Evolutionary conservation across 2,329 filamentous ascomycete species (phyloP), one percentile per base, ranked within the genome.

Genomic region (Beauveria varroae): DNA sequence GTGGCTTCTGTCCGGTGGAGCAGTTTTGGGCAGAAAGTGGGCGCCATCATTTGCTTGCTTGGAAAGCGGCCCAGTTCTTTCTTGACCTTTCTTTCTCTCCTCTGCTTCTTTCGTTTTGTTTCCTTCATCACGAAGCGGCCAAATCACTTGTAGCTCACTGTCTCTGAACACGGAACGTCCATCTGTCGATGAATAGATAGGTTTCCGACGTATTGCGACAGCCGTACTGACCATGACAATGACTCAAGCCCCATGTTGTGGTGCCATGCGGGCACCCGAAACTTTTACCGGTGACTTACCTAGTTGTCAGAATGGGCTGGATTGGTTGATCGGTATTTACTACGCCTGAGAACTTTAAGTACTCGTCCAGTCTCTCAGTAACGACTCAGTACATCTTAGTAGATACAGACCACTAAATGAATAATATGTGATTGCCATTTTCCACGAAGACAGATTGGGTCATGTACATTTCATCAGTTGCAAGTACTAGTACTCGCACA

Each of bases 21-120:
- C 14, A 43, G 37, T 34, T 46, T 58, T 51, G 46, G 46, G 56
- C 46, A 41, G 30, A 58, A 58, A 58, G 56, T 43, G 56, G 56
- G 56, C 46, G 56, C 51, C 56, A 30, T 58, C 34, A 58, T 51
- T 57, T 41, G 8, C 8, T 20, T 51, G 50, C 50, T 40, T 12
- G 44, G 44, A 51, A 43, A 18, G 46, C 18, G 30, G 18, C 30
- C 46, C 34, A 40, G 12, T 26, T 58, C 22, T 58, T 51, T 41
- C 16, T 50, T 34, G 26, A 14, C n/a, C 43, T 24, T 58, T 51
- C 22, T 18, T 41, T 51, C 14, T 1, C 4, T 22, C 20, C 12
- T 12, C 22, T 24, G 16, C 2, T 34, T 16, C n/a, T 49, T 34
- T 2, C 14, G 10, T 24, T 26, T 41, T 24, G 22, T 18, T 41